Evolutionary conservation across 2,329 filamentous ascomycete species (phyloP).

Genomic region (Trichoderma sp.): DNA sequence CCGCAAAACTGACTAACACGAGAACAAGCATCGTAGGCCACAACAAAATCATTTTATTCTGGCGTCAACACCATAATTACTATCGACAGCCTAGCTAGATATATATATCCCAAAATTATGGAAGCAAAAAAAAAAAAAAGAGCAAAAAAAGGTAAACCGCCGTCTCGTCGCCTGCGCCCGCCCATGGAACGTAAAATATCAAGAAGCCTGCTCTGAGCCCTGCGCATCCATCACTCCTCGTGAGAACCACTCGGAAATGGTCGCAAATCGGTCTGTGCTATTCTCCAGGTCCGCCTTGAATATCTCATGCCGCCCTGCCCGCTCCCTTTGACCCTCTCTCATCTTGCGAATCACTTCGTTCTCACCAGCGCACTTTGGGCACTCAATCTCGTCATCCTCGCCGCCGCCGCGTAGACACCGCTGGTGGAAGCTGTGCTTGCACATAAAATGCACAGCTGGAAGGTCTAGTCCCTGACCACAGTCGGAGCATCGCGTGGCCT

Average conservation of each 20-base stretch:
- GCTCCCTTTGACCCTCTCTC: conserved; percentile 81
- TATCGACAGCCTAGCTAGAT: conserved; percentile 2
- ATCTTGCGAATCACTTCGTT: conserved; percentile 91
- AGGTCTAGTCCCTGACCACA: conserved; percentile 80
- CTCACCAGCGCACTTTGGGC: conserved; percentile 78
- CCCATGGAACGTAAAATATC: neutral
- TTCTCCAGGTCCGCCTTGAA: conserved; percentile 78
- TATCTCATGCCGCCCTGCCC: conserved; percentile 82
- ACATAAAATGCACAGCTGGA: conserved; percentile 92
- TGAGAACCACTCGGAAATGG: conserved; percentile 92
- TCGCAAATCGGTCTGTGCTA: conserved; percentile 83
- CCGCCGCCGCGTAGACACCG: conserved; percentile 66
- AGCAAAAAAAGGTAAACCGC: neutral
- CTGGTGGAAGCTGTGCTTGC: conserved; percentile 96
- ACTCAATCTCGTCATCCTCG: conserved; percentile 70
- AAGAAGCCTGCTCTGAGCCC: conserved; percentile 35
- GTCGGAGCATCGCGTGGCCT: conserved; percentile 82
- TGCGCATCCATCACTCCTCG: conserved; percentile 77
- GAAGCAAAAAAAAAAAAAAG: neutral
- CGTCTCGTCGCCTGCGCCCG: conserved; percentile 12
- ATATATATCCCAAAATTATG: conserved; percentile 9
- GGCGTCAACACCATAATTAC: neutral
- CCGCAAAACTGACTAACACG: neutral
- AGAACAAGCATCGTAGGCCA: neutral
- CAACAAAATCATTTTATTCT: neutral